Percentiles rank a stretch among this genome's conserved stretches.
phyloP scores from a whole-genome alignment of 179 eudicot genomes.

The Gypsophila paniculata region DNA sequence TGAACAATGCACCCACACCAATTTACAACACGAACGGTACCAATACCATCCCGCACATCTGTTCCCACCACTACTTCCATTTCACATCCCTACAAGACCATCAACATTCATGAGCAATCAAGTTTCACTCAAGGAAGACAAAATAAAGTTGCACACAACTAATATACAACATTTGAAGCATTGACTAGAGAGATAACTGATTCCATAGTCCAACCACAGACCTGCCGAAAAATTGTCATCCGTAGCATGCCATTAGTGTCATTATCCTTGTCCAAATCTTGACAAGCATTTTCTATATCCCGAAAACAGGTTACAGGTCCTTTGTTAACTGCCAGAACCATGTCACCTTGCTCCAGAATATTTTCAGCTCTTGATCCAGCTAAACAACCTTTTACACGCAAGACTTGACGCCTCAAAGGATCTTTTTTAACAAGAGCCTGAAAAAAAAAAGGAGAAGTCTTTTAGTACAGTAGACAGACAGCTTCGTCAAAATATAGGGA shows the following conservation, averaged over 20 bases:
- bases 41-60: constrained; percentile 89
- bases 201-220: constrained; percentile 20
- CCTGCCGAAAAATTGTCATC: constrained; percentile 88
- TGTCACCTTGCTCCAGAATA: constrained; percentile 82
- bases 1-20: constrained; percentile 95
- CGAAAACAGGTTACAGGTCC: constrained; percentile 77
- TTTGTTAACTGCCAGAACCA: constrained; percentile 80
- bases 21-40: constrained; percentile 75
- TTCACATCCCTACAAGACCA: constrained; percentile 65
- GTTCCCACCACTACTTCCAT: constrained; percentile 74
- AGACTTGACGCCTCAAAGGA: constrained; percentile 85
- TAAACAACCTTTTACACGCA: constrained; percentile 92
- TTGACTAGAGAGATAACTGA: too few species aligned
- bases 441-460: background rate
- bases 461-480: background rate
- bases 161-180: background rate
- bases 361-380: constrained; percentile 91
- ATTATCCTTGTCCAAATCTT: constrained; percentile 50
- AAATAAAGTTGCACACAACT: background rate
- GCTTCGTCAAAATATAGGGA: background rate
- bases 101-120: background rate
- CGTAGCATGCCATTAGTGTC: constrained; percentile 54
- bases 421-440: constrained; percentile 92
- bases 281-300: constrained; percentile 86
- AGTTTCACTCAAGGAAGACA: background rate